Conservation (phyloP, 768 basidiomycete genomes). For the Tulasnella sp. region DNA sequence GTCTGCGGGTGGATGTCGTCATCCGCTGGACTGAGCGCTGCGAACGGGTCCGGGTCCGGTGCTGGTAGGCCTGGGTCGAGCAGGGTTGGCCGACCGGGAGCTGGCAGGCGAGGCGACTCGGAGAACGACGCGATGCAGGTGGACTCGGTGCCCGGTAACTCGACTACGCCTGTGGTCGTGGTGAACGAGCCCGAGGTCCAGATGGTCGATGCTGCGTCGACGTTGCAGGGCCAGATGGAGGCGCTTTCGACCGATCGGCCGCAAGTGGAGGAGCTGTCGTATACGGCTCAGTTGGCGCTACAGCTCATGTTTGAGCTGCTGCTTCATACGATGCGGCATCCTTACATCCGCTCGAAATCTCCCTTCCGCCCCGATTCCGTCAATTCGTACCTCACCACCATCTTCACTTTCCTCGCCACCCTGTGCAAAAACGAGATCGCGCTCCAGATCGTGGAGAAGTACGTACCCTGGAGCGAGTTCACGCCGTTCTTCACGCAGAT, state of each 20-base stretch:
- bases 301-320: slow-evolving; percentile 73
- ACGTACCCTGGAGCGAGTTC: slow-evolving; percentile 76
- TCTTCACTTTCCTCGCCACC: slow-evolving; percentile 83
- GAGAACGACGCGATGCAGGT: slow-evolving; percentile 55
- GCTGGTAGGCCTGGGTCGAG: background rate
- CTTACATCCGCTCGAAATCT: slow-evolving; percentile 44
- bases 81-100: background rate
- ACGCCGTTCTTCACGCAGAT: slow-evolving; percentile 46
- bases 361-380: slow-evolving; percentile 43
- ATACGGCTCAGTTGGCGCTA: slow-evolving; percentile 59
- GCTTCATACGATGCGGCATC: slow-evolving; percentile 52
- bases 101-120: slow-evolving; percentile 21
- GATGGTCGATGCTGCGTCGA: slow-evolving; percentile 19
- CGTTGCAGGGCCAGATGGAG: slow-evolving; percentile 17
- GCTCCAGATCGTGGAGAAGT: slow-evolving; percentile 53
- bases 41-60: background rate
- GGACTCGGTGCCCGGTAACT: slow-evolving; percentile 31
- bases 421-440: slow-evolving; percentile 53
- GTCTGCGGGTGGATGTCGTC: slow-evolving; percentile 35
- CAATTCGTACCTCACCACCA: slow-evolving; percentile 78
- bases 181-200: slow-evolving; percentile 23
- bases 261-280: slow-evolving; percentile 38
- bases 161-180: background rate
- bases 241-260: slow-evolving; percentile 5
- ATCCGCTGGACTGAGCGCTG: background rate